Evolutionary conservation across 148 eudicot species (phyloP), one percentile per base, ranked within the genome.

Genomic region (Drosera capensis): DNA sequence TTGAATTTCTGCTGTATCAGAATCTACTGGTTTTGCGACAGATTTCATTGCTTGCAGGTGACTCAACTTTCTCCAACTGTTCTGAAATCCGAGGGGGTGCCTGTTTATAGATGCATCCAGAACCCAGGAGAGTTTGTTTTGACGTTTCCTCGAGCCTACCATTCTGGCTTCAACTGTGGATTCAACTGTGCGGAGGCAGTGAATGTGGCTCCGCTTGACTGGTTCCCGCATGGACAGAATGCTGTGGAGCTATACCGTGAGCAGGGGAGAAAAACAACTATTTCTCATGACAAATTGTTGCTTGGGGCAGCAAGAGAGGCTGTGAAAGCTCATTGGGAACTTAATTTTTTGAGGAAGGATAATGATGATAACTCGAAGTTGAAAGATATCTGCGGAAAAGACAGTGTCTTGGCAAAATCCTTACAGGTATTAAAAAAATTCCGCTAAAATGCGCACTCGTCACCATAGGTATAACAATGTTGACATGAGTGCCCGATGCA

Each of bases 111-210:
- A 18, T 92, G 99, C 45, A 66, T 81, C 57, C 99, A 92, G 55
- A 78, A 65, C 45, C 62, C 85, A 14, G 99, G 99, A 51, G 99
- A 92, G 54, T 92, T 85, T 65, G 83, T 92, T 45, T 46, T 92
- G 72, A 92, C 99, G 25, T 92, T 92, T 49, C 95, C 99, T 42
- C 71, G 90, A 59, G 95, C 99, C 45, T 92, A 92, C 60, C 99
- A 92, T 65, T 71, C 94, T 19, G 99, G 99, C 20, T 92, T 92
- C 79, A 92, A 92, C 43, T 63, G 68, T 46, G 95, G 99, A 19
- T 92, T 92, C 65, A 92, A 92, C 46, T 92, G 99, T 71, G 99
- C 99, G 37, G 95, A 92, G 68, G 99, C 99, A 40, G 95, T 92
- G 43, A 92, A 92, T 72, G 80, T 86, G 54, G 99, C 99, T 54